Conservation (phyloP, 768 basidiomycete species). For the Rhodotorula kratochvilovae region DNA sequence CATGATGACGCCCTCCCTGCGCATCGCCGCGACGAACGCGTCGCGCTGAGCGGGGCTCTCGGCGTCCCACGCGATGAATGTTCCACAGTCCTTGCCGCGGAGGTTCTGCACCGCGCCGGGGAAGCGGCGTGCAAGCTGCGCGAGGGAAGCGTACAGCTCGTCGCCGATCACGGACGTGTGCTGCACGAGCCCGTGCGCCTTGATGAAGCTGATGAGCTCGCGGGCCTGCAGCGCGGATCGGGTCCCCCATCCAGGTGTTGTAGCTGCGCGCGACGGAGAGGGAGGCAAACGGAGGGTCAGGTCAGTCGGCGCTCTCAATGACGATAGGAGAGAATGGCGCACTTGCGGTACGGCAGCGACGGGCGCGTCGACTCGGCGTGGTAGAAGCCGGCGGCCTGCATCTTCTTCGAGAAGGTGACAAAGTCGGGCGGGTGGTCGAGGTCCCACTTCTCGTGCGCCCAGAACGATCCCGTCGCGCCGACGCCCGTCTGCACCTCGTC, state of each 20-base stretch:
- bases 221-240: constrained; percentile 49
- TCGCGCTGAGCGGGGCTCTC: constrained; percentile 44
- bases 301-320: not conserved
- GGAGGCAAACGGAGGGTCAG: too few relatives aligned
- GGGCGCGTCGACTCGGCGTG: constrained; percentile 49
- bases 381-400: constrained; percentile 50
- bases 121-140: constrained; percentile 24
- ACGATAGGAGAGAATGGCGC: not conserved
- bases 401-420: constrained; percentile 52
- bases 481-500: constrained; percentile 52
- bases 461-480: constrained; percentile 52
- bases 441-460: constrained; percentile 53
- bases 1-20: constrained; percentile 48
- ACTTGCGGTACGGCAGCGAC: constrained; percentile 46
- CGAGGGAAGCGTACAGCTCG: constrained; percentile 42
- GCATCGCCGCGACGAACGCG: constrained; percentile 45
- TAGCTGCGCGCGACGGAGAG: constrained; percentile 10
- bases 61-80: constrained; percentile 50
- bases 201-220: constrained; percentile 48
- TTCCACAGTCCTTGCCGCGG: constrained; percentile 48
- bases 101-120: constrained; percentile 28
- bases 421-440: constrained; percentile 48
- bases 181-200: constrained; percentile 46
- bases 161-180: constrained; percentile 48
- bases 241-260: constrained; percentile 49